phyloP scores from a whole-genome alignment of 2,329 filamentous ascomycete species.

The Colletotrichum sp. region DNA sequence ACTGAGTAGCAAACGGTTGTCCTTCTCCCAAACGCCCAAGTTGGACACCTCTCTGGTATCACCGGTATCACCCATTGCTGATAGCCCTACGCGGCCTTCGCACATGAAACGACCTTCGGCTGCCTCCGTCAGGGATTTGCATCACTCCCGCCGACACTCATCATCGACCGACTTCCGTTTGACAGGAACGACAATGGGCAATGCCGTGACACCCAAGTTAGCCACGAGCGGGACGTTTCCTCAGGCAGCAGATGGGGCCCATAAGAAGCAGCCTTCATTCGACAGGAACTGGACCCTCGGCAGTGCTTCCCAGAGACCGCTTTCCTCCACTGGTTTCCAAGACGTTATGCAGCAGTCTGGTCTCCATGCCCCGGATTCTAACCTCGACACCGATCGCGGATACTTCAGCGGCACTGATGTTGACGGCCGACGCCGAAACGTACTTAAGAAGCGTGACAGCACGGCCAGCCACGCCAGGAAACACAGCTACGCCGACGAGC shows the following conservation, averaged over 20 bases:
- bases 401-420: slow-evolving; percentile 93
- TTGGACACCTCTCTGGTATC: slow-evolving; percentile 50
- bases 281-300: slow-evolving; percentile 74
- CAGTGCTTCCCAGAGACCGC: slow-evolving; percentile 50
- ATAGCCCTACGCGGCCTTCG: slow-evolving; percentile 52
- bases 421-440: slow-evolving; percentile 76
- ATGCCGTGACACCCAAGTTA: slow-evolving; percentile 46
- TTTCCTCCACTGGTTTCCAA: slow-evolving; percentile 58
- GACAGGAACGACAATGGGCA: slow-evolving; percentile 35
- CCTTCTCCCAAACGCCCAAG: slow-evolving; percentile 55
- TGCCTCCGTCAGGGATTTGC: slow-evolving; percentile 80
- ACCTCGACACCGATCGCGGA: slow-evolving; percentile 77
- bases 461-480: slow-evolving; percentile 65
- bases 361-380: slow-evolving; percentile 49
- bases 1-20: slow-evolving; percentile 52
- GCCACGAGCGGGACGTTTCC: slow-evolving; percentile 48
- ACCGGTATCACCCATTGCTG: slow-evolving; percentile 44
- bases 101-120: slow-evolving; percentile 74
- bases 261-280: slow-evolving; percentile 73
- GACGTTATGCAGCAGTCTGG: slow-evolving; percentile 44
- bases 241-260: slow-evolving; percentile 40
- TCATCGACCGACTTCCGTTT: slow-evolving; percentile 74
- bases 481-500: slow-evolving; percentile 79
- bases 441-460: slow-evolving; percentile 80
- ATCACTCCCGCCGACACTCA: slow-evolving; percentile 87